Conservation (phyloP, 106 monocot genomes). For the Triglochin maritima region DNA sequence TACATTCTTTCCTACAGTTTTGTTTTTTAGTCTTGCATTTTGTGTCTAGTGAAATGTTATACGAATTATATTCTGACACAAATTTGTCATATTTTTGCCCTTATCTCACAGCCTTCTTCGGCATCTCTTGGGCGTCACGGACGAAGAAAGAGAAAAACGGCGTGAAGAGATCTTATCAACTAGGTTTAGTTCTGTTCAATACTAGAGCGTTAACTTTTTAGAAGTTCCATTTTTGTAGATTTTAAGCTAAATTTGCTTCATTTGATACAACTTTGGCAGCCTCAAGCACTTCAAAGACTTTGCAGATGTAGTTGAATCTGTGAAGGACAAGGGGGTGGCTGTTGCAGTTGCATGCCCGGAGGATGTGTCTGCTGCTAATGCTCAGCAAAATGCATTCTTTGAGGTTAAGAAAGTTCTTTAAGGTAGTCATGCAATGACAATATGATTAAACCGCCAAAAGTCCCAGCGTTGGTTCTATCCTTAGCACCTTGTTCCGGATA, state of each 20-base stretch:
- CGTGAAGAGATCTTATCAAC: slow-evolving; percentile 95
- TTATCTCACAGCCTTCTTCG: slow-evolving; percentile 43
- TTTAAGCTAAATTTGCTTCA: too few relatives aligned
- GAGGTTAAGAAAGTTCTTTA: slow-evolving; percentile 78
- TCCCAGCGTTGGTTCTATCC: background rate
- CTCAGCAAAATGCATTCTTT: slow-evolving; percentile 48
- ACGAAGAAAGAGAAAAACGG: slow-evolving; percentile 76
- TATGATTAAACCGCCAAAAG: background rate
- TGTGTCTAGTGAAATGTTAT: too few relatives aligned
- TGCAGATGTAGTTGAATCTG: slow-evolving; percentile 66
- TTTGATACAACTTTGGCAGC: slow-evolving; percentile 14
- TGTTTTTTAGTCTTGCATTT: too few relatives aligned
- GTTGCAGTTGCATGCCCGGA: slow-evolving; percentile 92
- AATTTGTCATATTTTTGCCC: too few relatives aligned
- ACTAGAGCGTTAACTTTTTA: background rate
- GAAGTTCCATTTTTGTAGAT: too few relatives aligned
- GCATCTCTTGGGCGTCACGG: slow-evolving; percentile 68
- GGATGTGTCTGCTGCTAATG: slow-evolving; percentile 61
- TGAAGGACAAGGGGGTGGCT: slow-evolving; percentile 68
- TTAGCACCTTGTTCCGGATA: background rate
- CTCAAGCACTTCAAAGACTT: slow-evolving; percentile 95
- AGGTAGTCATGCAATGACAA: background rate
- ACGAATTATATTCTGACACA: too few relatives aligned
- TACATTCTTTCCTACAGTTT: too few relatives aligned
- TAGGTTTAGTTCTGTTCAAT: slow-evolving; percentile 25